phyloP scores from a whole-genome alignment of 495 filamentous ascomycete species.

The Lasiosphaeris hirsuta region DNA sequence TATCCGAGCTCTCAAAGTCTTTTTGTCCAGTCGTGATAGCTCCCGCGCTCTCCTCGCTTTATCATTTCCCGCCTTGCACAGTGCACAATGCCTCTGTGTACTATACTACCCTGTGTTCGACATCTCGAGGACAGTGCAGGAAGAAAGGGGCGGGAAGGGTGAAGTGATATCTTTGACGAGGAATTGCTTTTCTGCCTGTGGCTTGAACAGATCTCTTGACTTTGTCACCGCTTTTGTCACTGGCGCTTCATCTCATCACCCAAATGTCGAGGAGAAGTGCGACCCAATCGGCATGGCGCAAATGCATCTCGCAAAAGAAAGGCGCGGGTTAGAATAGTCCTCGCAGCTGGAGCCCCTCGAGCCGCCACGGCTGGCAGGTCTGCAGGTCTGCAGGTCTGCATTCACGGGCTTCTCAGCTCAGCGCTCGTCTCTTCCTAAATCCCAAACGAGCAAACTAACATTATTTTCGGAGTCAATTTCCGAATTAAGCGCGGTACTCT shows the following conservation, averaged over 20 bases:
- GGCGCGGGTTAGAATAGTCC: not conserved
- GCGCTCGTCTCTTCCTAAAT: not conserved
- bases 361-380: not conserved
- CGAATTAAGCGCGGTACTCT: not conserved
- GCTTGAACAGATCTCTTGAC: too few species aligned
- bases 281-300: slow-evolving; percentile 1
- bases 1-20: too few species aligned
- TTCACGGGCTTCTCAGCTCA: not conserved
- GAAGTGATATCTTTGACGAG: too few species aligned
- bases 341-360: not conserved
- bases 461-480: not conserved
- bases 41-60: too few species aligned
- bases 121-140: too few species aligned
- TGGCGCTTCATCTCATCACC: not conserved
- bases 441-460: not conserved
- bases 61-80: too few species aligned
- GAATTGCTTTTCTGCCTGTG: too few species aligned
- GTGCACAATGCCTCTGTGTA: too few species aligned
- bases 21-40: too few species aligned
- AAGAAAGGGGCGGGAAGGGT: too few species aligned
- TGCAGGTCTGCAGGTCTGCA: too few species aligned
- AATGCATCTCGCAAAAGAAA: not conserved
- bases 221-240: not conserved
- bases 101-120: too few species aligned
- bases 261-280: not conserved